Conservation (phyloP, 73 alveolate genomes). For the Stentor coeruleus region DNA sequence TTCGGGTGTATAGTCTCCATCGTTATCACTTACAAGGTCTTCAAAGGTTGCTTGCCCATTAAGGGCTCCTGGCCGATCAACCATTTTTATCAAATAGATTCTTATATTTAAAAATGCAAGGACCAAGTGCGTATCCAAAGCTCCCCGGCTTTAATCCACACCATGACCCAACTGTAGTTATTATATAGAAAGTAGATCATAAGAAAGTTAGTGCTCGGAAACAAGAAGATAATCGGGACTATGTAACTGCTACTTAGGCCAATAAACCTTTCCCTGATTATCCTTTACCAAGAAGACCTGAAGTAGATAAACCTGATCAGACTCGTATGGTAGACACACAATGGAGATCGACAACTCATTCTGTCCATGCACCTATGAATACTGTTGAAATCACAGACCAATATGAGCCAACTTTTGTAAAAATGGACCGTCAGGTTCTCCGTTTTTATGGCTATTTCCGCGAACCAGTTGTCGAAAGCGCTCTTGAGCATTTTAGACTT, state of each 20-base stretch:
- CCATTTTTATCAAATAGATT: too few species aligned
- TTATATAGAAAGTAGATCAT: slow-evolving; percentile 43
- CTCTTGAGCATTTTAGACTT: slow-evolving; percentile 79
- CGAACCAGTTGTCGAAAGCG: slow-evolving; percentile 88
- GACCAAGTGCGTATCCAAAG: slow-evolving; percentile 55
- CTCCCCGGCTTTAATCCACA: slow-evolving; percentile 80
- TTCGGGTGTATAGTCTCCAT: too few species aligned
- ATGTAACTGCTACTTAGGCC: slow-evolving; percentile 24
- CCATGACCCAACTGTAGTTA: slow-evolving; percentile 53
- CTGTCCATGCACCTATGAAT: slow-evolving; percentile 42
- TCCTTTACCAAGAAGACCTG: slow-evolving; percentile 45
- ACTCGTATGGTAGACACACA: slow-evolving; percentile 47
- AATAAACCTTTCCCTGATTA: slow-evolving; percentile 37
- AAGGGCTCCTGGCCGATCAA: too few species aligned
- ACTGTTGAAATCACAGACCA: slow-evolving; percentile 60
- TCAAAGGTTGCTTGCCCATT: too few species aligned
- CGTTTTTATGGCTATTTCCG: slow-evolving; percentile 84
- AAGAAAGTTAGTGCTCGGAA: slow-evolving; percentile 48
- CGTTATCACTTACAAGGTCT: too few species aligned
- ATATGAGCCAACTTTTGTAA: slow-evolving; percentile 89
- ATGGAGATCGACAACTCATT: slow-evolving; percentile 43
- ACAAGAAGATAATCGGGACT: slow-evolving; percentile 54
- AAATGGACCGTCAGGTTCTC: slow-evolving; percentile 86
- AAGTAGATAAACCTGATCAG: slow-evolving; percentile 39
- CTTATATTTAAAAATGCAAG: too few species aligned